Evolutionary conservation across 2,329 filamentous ascomycete genomes (phyloP).

Genomic region (Chalaropsis ovoidea): DNA sequence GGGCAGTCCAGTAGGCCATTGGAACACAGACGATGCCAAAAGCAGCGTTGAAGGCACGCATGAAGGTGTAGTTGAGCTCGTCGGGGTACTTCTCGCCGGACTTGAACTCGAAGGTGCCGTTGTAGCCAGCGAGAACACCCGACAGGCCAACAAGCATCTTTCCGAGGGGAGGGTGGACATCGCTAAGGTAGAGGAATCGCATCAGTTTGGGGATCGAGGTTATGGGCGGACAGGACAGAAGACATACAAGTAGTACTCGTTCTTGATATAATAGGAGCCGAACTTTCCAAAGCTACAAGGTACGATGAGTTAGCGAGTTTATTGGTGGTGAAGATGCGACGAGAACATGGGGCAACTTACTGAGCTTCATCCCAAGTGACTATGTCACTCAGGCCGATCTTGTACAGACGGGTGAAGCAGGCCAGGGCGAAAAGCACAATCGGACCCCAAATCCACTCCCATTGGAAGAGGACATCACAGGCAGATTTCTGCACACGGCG

Average conservation of each 20-base stretch:
- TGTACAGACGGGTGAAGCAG: slow-evolving; percentile 58
- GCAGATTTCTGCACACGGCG: slow-evolving; percentile 41
- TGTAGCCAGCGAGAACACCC: slow-evolving; percentile 93
- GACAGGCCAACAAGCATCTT: slow-evolving; percentile 98
- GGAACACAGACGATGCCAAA: slow-evolving; percentile 91
- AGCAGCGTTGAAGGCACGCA: slow-evolving; percentile 93
- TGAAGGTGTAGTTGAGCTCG: slow-evolving; percentile 93
- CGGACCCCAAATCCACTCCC: slow-evolving; percentile 53
- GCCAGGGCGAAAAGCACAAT: slow-evolving; percentile 52
- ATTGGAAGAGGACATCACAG: slow-evolving; percentile 52
- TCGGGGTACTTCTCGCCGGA: slow-evolving; percentile 91
- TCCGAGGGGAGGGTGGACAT: slow-evolving; percentile 82
- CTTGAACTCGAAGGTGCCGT: slow-evolving; percentile 99
- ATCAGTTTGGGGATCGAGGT: slow-evolving; percentile 3
- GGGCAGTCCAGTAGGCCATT: slow-evolving; percentile 88
- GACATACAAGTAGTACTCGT: slow-evolving; percentile 82
- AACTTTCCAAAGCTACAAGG: slow-evolving; percentile 76
- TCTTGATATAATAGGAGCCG: slow-evolving; percentile 96
- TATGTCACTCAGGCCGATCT: slow-evolving; percentile 57
- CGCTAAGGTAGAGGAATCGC: slow-evolving; percentile 26
- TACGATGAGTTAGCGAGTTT: background rate
- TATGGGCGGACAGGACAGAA: background rate
- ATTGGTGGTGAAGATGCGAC: background rate
- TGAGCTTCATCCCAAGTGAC: slow-evolving; percentile 60
- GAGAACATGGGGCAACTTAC: slow-evolving; percentile 35